Evolutionary conservation across 768 basidiomycete genomes (phyloP).

Genomic region (Myochromella boudieri): DNA sequence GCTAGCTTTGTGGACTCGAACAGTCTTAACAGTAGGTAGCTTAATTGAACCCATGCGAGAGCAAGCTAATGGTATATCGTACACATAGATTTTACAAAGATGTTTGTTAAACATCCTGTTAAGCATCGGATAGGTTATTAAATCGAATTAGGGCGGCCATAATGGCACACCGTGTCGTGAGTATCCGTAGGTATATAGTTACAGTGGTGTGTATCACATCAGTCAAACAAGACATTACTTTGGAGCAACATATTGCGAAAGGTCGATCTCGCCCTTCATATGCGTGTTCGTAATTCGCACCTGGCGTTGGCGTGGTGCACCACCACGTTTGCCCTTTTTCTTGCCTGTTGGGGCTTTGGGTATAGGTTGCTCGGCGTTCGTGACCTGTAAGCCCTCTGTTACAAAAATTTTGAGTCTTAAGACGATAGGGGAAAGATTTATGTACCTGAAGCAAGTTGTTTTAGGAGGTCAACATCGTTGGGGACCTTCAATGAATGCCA

Average conservation of each 20-base stretch:
- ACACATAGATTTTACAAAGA: too few relatives aligned
- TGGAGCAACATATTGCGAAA: slow-evolving; percentile 58
- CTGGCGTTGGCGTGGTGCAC: slow-evolving; percentile 70
- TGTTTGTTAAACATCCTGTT: too few relatives aligned
- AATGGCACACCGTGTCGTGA: background rate
- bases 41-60: too few relatives aligned
- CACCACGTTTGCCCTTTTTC: slow-evolving; percentile 84
- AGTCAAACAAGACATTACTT: slow-evolving; percentile 23
- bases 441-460: slow-evolving; percentile 72
- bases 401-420: slow-evolving; percentile 12
- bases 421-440: slow-evolving; percentile 6
- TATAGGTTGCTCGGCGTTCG: slow-evolving; percentile 58
- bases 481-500: slow-evolving; percentile 88
- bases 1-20: too few relatives aligned
- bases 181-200: slow-evolving; percentile 12
- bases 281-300: slow-evolving; percentile 88
- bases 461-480: slow-evolving; percentile 79
- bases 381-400: slow-evolving; percentile 79
- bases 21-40: too few relatives aligned
- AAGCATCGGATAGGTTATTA: too few relatives aligned
- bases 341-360: slow-evolving; percentile 54
- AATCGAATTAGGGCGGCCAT: slow-evolving; percentile 3
- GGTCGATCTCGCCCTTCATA: slow-evolving; percentile 82
- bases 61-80: too few relatives aligned
- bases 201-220: slow-evolving; percentile 1